Evolutionary conservation across 1,284 basidiomycete genomes (phyloP).

Genomic region (Cystobasidiaceae sp.): DNA sequence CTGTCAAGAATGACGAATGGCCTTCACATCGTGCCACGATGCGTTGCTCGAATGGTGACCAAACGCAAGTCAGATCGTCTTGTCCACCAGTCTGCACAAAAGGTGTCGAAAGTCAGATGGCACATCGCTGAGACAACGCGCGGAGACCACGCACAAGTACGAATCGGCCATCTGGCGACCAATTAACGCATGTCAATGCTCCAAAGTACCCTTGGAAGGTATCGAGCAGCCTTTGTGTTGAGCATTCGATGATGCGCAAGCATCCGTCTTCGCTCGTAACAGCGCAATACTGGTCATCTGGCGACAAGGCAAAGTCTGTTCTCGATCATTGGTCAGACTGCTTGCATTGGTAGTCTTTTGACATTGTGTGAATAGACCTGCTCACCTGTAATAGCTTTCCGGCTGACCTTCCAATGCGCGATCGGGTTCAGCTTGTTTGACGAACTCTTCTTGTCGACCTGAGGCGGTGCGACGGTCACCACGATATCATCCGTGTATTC

Average conservation of each 20-base stretch:
- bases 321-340: not conserved
- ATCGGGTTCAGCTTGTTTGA: conserved; percentile 68
- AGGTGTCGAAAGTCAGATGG: not conserved
- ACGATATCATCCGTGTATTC: conserved; percentile 59
- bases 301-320: conserved; percentile 4
- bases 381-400: conserved; percentile 65
- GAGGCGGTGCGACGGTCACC: conserved; percentile 62
- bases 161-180: conserved; percentile 92
- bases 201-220: conserved; percentile 91
- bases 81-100: conserved; percentile 65
- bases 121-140: not conserved
- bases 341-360: not conserved
- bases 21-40: conserved; percentile 96
- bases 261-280: conserved; percentile 29
- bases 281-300: conserved; percentile 29
- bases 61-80: conserved; percentile 90
- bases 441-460: conserved; percentile 57
- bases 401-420: conserved; percentile 56
- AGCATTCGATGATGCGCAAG: conserved; percentile 30
- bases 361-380: not conserved
- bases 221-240: conserved; percentile 63
- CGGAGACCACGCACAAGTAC: conserved; percentile 59
- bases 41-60: conserved; percentile 82
- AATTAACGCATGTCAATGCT: conserved; percentile 76
- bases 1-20: conserved; percentile 87